Conservation (phyloP, 768 basidiomycete species). For the Leccinum arenicola region DNA sequence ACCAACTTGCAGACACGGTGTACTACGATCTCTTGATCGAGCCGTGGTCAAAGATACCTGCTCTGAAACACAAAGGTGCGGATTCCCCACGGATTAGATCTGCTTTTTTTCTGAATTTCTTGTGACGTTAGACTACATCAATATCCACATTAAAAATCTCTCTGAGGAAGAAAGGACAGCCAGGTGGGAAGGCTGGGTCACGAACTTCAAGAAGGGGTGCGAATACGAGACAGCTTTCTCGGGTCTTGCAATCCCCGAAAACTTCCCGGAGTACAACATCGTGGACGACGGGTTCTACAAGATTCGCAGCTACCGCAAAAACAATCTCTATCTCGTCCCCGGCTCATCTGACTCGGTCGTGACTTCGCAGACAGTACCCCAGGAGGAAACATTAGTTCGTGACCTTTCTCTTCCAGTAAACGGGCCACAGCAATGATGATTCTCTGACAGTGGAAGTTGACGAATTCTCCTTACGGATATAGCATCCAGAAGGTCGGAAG, state of each 20-base stretch:
- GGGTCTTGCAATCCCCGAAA: neutral
- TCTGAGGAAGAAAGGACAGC: neutral
- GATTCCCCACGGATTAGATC: neutral
- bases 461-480: neutral
- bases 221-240: neutral
- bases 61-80: neutral
- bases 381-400: neutral
- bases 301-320: constrained; percentile 1
- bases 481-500: neutral
- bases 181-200: neutral
- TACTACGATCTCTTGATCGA: neutral
- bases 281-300: neutral
- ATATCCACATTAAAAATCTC: neutral
- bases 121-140: neutral
- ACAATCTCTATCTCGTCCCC: neutral
- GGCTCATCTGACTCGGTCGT: neutral
- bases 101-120: neutral
- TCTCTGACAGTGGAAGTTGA: neutral
- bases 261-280: neutral
- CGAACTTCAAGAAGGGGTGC: neutral
- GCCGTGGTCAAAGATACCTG: neutral
- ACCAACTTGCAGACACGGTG: neutral
- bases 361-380: neutral
- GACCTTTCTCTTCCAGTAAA: no score
- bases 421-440: neutral